Evolutionary conservation across 1,284 basidiomycete genomes (phyloP).

Genomic region (Volvariella surrecta): DNA sequence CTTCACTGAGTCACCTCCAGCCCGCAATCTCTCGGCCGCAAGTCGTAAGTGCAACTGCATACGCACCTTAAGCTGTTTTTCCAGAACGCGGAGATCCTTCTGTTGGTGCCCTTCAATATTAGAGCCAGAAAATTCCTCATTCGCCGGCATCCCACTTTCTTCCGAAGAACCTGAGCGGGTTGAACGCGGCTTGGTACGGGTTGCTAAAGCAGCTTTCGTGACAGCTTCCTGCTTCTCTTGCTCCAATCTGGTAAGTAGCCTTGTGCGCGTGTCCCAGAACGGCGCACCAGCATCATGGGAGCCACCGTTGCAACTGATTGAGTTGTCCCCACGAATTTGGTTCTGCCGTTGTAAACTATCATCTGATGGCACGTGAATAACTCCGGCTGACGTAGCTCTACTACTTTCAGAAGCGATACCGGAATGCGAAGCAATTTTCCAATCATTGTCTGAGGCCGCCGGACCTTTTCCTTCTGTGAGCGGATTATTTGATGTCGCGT

Average conservation of each 20-base stretch:
- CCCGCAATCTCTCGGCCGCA: constrained; percentile 33
- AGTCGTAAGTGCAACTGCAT: constrained; percentile 41
- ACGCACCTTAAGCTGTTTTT: constrained; percentile 38
- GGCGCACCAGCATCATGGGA: background rate
- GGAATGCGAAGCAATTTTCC: too few relatives aligned
- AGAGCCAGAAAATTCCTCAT: background rate
- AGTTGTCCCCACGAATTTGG: background rate
- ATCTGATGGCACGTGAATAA: constrained; percentile 1
- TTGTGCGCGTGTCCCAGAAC: constrained; percentile 22
- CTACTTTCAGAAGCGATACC: too few relatives aligned
- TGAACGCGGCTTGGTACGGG: background rate
- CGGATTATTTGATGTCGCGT: too few relatives aligned
- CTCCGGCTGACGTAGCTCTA: background rate
- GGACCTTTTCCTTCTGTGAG: too few relatives aligned
- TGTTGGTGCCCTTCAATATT: background rate
- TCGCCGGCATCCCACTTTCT: constrained; percentile 2
- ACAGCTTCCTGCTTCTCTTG: constrained; percentile 29
- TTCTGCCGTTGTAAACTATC: background rate
- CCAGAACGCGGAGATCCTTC: constrained; percentile 17
- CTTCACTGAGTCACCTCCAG: background rate
- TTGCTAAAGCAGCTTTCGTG: background rate
- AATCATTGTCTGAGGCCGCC: too few relatives aligned
- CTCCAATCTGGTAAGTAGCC: constrained; percentile 36
- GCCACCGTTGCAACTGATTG: background rate
- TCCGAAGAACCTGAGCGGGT: background rate